phyloP scores from a whole-genome alignment of 495 filamentous ascomycete species.

The Aspergillus coremiiformis region DNA sequence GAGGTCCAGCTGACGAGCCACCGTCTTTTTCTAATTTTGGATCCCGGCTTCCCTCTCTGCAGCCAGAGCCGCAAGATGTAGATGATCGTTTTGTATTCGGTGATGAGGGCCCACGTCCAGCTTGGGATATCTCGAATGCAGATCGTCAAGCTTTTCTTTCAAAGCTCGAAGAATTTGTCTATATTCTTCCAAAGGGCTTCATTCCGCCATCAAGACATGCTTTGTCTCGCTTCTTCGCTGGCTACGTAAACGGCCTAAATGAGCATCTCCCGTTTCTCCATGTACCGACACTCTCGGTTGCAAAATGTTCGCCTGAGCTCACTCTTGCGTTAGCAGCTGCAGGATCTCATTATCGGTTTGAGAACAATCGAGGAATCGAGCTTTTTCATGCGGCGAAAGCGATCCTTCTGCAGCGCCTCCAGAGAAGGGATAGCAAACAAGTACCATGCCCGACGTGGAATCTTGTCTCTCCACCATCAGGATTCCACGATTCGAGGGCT shows the following conservation, averaged over 20 bases:
- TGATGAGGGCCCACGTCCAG: constrained; percentile 42
- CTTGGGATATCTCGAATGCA: constrained; percentile 58
- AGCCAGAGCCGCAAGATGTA: constrained; percentile 55
- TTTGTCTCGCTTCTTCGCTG: constrained; percentile 41
- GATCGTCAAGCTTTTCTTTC: constrained; percentile 57
- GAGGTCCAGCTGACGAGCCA: constrained; percentile 31
- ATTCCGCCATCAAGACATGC: constrained; percentile 47
- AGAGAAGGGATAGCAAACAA: constrained; percentile 40
- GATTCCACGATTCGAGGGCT: constrained; percentile 33
- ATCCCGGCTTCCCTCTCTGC: constrained; percentile 60
- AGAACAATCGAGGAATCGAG: constrained; percentile 57
- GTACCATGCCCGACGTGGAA: constrained; percentile 39
- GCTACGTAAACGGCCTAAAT: constrained; percentile 44
- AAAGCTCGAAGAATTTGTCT: constrained; percentile 58
- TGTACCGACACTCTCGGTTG: constrained; percentile 40
- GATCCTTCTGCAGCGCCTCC: constrained; percentile 40
- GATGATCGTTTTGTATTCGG: constrained; percentile 43
- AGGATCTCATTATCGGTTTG: constrained; percentile 52
- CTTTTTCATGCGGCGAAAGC: constrained; percentile 59
- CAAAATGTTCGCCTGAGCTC: constrained; percentile 39
- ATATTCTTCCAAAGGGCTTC: constrained; percentile 59
- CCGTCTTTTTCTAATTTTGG: constrained; percentile 58
- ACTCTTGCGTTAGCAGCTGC: constrained; percentile 42
- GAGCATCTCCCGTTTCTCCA: constrained; percentile 46
- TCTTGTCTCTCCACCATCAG: constrained; percentile 32